Conservation (phyloP, 2,329 filamentous ascomycete genomes). For the Exophiala bonariae region DNA sequence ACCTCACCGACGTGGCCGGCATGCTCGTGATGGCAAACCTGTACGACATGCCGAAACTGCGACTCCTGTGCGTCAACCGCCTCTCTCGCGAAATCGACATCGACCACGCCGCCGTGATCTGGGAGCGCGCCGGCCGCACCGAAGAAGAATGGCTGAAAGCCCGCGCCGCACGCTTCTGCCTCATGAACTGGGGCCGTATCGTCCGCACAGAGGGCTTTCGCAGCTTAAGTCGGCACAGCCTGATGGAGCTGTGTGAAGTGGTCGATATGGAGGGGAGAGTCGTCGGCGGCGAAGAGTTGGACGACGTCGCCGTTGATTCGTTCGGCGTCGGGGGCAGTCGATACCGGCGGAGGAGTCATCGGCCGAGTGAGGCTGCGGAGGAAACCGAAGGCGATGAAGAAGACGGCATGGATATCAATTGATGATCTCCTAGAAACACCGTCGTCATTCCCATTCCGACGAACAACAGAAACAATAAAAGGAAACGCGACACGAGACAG, state of each 20-base stretch:
- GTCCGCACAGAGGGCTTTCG: conserved; percentile 88
- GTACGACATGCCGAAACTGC: conserved; percentile 93
- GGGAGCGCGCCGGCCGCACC: conserved; percentile 88
- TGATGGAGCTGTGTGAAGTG: conserved; percentile 91
- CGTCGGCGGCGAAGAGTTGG: conserved; percentile 81
- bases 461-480: no score
- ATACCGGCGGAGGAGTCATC: conserved; percentile 25
- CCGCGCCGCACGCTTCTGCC: conserved; percentile 81
- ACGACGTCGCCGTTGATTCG: conserved; percentile 51
- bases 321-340: conserved; percentile 36
- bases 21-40: conserved; percentile 97
- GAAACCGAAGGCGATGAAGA: conserved; percentile 45
- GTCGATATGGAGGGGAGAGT: conserved; percentile 92
- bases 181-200: conserved; percentile 92
- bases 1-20: conserved; percentile 82
- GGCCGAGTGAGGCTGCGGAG: conserved; percentile 39
- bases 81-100: conserved; percentile 89
- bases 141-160: conserved; percentile 92
- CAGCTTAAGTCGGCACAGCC: conserved; percentile 71
- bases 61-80: conserved; percentile 86
- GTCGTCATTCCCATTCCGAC: no score
- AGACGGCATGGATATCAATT: conserved; percentile 47
- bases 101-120: conserved; percentile 91
- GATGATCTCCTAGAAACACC: no score
- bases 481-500: no score